Base-by-base conservation (phyloP, 352 stramenopile species). In the Globisporangium radiosum region DNA sequence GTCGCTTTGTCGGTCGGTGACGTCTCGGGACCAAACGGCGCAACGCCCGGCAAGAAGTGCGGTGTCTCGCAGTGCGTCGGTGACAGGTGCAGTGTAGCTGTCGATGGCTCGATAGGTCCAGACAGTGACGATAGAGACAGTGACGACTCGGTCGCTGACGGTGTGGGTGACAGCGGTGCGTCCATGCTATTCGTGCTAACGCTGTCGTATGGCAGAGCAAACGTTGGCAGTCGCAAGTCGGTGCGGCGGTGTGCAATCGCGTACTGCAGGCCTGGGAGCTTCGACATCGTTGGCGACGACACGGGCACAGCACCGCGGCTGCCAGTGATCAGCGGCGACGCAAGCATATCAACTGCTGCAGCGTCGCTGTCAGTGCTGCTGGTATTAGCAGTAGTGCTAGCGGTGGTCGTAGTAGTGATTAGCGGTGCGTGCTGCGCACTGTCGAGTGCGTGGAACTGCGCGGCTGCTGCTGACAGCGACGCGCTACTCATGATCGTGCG, bases 231-330 rank as follows among this genome's bases (percentile, higher is more conserved):
- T 1, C 72, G 76, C 52, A 87, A 62, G 50, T 85, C 76, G 3
- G 65, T 51, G 1, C 59, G 47, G 51, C 74, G 73, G 37, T 77
- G 70, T 8, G 73, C 70, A 57, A 91, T 88, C 47, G 81, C 78
- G 60, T 78, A 85, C 40, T 87, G 75, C 11, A 91, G 75, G 1
- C 71, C 78, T 4, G 81, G 78, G 6, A 91, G 75, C 66, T 81
- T 86, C 33, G 72, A 66, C 40, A 72, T 57, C 11, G 73, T 68
- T 8, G 76, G 73, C 54, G 77, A 85, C 33, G 68, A 64, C 33
- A 75, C 70, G 33, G 68, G 66, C 42, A 57, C 45, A 10, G 68
- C 43, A 36, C 54, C 65, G 43, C 53, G 50, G 19, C 71, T 72
- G 13, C 72, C 70, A 6, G 69, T 77, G 9, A 81, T 49, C 40